Percentiles rank a stretch among this genome's conserved stretches.
phyloP scores from a whole-genome alignment of 768 basidiomycete genomes.

The Mycena pura region DNA sequence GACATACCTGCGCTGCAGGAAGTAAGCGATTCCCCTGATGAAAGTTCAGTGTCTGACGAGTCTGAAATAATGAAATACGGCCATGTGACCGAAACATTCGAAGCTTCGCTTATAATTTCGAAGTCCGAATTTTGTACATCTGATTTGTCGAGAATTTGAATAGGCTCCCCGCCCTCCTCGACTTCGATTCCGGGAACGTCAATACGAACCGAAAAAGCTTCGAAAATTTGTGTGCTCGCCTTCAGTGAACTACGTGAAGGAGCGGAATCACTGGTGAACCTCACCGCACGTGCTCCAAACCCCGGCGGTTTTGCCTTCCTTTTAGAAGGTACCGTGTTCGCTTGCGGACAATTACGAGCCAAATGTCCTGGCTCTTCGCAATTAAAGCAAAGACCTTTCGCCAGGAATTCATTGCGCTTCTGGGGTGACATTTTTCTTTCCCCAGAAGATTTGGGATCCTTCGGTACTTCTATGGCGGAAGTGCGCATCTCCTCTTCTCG shows the following conservation, averaged over 20 bases:
- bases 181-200: slow-evolving; percentile 1
- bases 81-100: too few species aligned
- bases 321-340: neutral
- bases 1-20: too few species aligned
- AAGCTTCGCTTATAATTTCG: too few species aligned
- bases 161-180: slow-evolving; percentile 7
- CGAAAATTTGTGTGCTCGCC: neutral
- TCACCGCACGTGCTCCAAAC: neutral
- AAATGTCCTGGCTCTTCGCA: slow-evolving; percentile 37
- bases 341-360: slow-evolving; percentile 16
- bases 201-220: neutral
- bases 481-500: neutral
- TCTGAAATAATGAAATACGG: too few species aligned
- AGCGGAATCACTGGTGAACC: neutral
- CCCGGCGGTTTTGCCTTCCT: slow-evolving; percentile 6
- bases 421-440: neutral
- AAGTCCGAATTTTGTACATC: too few species aligned
- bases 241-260: neutral
- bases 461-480: neutral
- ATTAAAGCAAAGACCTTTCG: slow-evolving; percentile 35
- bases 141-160: neutral
- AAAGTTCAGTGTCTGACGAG: too few species aligned
- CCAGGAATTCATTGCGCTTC: slow-evolving; percentile 20
- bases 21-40: too few species aligned
- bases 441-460: neutral